Evolutionary conservation across 2,329 filamentous ascomycete species (phyloP).

Genomic region (Aspergillus sojae): DNA sequence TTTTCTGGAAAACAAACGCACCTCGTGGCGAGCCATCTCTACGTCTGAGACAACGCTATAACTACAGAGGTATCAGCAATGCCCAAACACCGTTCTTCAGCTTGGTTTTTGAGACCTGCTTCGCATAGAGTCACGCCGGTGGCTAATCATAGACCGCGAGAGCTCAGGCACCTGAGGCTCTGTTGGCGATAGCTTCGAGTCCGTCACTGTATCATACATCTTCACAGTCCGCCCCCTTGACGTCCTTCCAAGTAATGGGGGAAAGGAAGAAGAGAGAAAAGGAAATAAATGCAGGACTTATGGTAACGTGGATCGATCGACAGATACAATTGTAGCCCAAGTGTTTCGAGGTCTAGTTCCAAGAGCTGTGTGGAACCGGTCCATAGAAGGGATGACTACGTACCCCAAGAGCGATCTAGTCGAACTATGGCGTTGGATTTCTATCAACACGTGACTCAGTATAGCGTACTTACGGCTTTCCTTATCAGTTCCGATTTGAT

Average conservation of each 20-base stretch:
- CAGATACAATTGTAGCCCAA: not conserved
- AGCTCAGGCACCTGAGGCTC: slow-evolving; percentile 26
- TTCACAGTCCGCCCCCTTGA: not conserved
- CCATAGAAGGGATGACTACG: not conserved
- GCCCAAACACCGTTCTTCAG: not conserved
- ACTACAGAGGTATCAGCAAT: slow-evolving; percentile 36
- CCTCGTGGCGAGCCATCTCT: slow-evolving; percentile 98
- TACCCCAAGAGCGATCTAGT: not conserved
- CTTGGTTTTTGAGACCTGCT: slow-evolving; percentile 37
- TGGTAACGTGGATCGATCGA: not conserved
- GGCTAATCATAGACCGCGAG: slow-evolving; percentile 23
- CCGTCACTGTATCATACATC: slow-evolving; percentile 30
- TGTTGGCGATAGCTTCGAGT: slow-evolving; percentile 27
- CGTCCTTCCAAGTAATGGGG: not conserved
- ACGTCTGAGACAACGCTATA: slow-evolving; percentile 88
- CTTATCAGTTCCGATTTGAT: not conserved
- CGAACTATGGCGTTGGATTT: not conserved
- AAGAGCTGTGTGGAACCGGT: not conserved
- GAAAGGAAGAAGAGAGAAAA: not conserved
- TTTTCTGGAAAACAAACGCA: slow-evolving; percentile 41
- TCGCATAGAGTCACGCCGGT: slow-evolving; percentile 41
- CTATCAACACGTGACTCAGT: slow-evolving; percentile 23
- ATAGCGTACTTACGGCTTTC: no score
- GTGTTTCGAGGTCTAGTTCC: not conserved
- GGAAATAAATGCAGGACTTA: not conserved